Evolutionary conservation across 164 flowering plant species (phyloP), one percentile per base, ranked within the genome.

Genomic region (Aristolochia fimbriata): DNA sequence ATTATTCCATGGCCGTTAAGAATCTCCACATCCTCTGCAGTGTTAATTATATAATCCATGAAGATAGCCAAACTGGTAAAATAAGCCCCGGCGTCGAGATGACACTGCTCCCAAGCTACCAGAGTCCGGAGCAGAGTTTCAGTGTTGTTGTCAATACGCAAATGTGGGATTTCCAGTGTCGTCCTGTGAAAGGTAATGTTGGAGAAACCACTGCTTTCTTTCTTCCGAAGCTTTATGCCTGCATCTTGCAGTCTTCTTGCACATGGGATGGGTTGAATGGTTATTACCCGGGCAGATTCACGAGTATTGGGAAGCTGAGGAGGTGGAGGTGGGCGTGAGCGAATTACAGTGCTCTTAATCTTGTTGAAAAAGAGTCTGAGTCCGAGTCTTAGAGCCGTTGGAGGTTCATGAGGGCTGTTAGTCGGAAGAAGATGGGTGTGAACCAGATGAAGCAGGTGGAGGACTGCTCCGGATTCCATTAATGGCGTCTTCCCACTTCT

Each of bases 191-290:
- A 76, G 4, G 24, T 45, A 19, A 76, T 33, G 48, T 70, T 57
- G 33, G 66, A 15, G 2, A 69, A 47, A 49, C 67, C 59, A n/a
- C 17, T 47, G 0, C 45, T 12, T 0, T 3, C 23, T 2, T 57
- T 56, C 20, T 62, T 68, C 56, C 66, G 58, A 48, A 76, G 20
- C 51, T 30, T 31, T 49, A 73, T 55, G 57, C 76, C 76, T 0
- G 50, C 16, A n/a, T 61, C 59, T 30, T 30, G 48, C 7, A 76
- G 66, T 15, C 62, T 56, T 17, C 69, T 58, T 2, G 72, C 72
- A 50, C 59, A 48, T 20, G 27, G 61, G 8, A 66, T 37, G 2
- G 11, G 24, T 5, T 41, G 24, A 20, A 14, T n/a, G 21, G 45
- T 46, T 6, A 49, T 1, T 1, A 20, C 4, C 52, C 10, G 2